Evolutionary conservation across 2,329 filamentous ascomycete genomes (phyloP).

Genomic region (Hypoxylon sp.): DNA sequence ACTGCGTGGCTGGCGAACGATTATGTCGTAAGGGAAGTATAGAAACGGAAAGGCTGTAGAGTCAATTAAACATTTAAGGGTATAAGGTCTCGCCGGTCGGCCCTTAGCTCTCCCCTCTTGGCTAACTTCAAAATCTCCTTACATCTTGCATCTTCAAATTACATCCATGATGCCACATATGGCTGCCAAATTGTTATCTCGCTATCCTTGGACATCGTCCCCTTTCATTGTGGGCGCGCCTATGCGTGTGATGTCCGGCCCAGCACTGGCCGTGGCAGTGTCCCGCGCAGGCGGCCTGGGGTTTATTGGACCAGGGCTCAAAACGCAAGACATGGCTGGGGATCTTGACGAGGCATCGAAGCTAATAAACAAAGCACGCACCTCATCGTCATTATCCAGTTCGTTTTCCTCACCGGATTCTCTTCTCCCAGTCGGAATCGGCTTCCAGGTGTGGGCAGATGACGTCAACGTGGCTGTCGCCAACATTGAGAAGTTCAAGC

Average conservation of each 20-base stretch:
- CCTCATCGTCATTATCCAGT: background rate
- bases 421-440: slow-evolving; percentile 11
- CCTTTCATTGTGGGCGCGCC: slow-evolving; percentile 22
- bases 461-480: slow-evolving; percentile 50
- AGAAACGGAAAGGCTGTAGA: background rate
- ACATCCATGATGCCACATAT: background rate
- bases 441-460: slow-evolving; percentile 48
- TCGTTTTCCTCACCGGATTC: background rate
- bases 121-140: background rate
- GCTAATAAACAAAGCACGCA: background rate
- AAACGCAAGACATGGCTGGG: background rate
- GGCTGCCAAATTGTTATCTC: background rate
- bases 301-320: slow-evolving; percentile 10
- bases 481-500: slow-evolving; percentile 51
- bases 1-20: background rate
- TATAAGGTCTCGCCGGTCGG: background rate
- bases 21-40: no score
- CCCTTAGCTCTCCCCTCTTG: background rate
- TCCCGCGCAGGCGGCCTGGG: slow-evolving; percentile 21
- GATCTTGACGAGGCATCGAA: slow-evolving; percentile 5
- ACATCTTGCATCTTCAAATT: no score
- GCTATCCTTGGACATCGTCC: slow-evolving; percentile 10
- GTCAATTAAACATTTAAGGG: no score
- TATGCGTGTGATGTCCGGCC: slow-evolving; percentile 18
- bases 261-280: slow-evolving; percentile 15